These are phyloP conservation scores for Daedaleopsis sinensis DNA, from an alignment of 768 basidiomycete genomes.

Conservation along the genomic window DNA sequence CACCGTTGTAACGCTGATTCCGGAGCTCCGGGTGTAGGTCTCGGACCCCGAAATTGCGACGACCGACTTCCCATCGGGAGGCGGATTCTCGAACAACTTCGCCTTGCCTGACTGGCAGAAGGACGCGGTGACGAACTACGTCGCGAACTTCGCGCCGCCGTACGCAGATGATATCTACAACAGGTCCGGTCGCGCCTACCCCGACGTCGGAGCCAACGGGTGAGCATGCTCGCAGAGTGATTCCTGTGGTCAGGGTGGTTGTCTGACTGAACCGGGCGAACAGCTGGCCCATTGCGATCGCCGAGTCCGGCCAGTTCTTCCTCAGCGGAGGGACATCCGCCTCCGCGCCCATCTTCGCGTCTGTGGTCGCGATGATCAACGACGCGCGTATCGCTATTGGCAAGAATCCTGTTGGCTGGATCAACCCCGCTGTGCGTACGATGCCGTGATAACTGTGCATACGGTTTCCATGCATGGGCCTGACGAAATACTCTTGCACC, in stretches of 20 bases:
- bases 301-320: constrained; percentile 33
- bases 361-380: constrained; percentile 40
- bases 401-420: constrained; percentile 42
- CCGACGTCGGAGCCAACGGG: constrained; percentile 38
- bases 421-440: constrained; percentile 65
- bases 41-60: constrained; percentile 40
- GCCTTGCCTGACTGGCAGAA: constrained; percentile 38
- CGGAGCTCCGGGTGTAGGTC: constrained; percentile 21
- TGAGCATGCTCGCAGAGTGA: constrained; percentile 11
- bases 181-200: constrained; percentile 37
- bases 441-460: background rate
- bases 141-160: constrained; percentile 36
- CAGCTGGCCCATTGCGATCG: constrained; percentile 20
- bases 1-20: background rate
- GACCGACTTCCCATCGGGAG: constrained; percentile 39
- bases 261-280: background rate
- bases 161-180: constrained; percentile 38
- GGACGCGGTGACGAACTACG: constrained; percentile 30
- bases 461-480: background rate
- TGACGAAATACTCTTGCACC: background rate
- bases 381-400: constrained; percentile 38
- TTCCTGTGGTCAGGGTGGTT: background rate
- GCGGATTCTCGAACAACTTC: constrained; percentile 45
- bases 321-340: constrained; percentile 40
- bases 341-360: constrained; percentile 38